Evolutionary conservation across 2,329 filamentous ascomycete species (phyloP).

Genomic region (Huntiella omanensis): DNA sequence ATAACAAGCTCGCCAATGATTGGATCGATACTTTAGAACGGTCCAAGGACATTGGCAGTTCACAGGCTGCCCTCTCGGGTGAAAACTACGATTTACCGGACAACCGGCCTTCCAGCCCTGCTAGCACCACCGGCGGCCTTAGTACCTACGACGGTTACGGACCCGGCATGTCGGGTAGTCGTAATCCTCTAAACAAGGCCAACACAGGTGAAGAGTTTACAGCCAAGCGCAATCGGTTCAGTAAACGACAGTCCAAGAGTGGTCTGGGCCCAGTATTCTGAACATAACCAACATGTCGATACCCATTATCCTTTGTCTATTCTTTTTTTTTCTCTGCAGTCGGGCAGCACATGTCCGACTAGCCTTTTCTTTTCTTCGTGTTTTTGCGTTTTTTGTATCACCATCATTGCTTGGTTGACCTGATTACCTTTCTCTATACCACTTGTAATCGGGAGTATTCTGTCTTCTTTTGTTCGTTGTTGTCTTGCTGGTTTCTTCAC

Average conservation of each 20-base stretch:
- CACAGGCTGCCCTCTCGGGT: constrained; percentile 43
- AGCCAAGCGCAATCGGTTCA: constrained; percentile 51
- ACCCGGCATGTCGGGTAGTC: constrained; percentile 21
- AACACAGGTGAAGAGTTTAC: constrained; percentile 36
- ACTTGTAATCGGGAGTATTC: neutral
- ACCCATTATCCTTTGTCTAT: constrained; percentile 11
- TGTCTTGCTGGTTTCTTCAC: neutral
- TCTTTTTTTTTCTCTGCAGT: constrained; percentile 13
- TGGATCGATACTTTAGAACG: constrained; percentile 83
- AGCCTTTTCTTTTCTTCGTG: constrained; percentile 9
- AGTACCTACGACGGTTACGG: constrained; percentile 33
- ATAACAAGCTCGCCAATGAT: constrained; percentile 49
- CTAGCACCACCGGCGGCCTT: constrained; percentile 48
- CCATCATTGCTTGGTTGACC: too few species aligned
- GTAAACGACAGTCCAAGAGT: constrained; percentile 83
- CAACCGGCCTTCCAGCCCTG: constrained; percentile 53
- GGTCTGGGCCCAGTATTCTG: constrained; percentile 49
- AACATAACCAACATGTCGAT: constrained; percentile 6
- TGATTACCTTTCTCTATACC: too few species aligned
- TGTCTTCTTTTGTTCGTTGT: neutral
- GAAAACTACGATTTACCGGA: constrained; percentile 51
- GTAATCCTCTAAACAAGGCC: constrained; percentile 40
- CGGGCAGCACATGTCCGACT: neutral
- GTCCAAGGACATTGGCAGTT: constrained; percentile 66
- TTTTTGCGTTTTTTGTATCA: constrained; percentile 1